Evolutionary conservation across 352 stramenopile genomes (phyloP).

Genomic region (Halophytophthora batemanensis): DNA sequence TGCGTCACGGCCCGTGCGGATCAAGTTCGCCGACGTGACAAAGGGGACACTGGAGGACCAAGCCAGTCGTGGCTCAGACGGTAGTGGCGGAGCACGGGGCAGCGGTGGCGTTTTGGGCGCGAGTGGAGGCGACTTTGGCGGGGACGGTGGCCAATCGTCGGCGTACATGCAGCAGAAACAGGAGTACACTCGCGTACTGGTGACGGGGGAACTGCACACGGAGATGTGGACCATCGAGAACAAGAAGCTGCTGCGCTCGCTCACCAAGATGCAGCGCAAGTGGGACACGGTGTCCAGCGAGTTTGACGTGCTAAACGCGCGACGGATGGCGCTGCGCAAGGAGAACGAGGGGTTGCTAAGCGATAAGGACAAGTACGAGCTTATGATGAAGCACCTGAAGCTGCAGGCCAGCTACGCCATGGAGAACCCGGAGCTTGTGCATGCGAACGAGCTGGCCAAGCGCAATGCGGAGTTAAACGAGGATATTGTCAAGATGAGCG

Average conservation of each 20-base stretch:
- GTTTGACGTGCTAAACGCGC: constrained; percentile 63
- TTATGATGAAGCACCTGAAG: constrained; percentile 85
- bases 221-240: constrained; percentile 87
- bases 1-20: constrained; percentile 64
- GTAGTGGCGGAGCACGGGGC: constrained; percentile 12
- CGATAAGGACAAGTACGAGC: constrained; percentile 70
- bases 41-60: constrained; percentile 75
- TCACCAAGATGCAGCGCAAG: constrained; percentile 58
- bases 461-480: constrained; percentile 77
- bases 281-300: constrained; percentile 68
- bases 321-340: constrained; percentile 57
- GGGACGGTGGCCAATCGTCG: constrained; percentile 31
- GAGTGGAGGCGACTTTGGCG: constrained; percentile 11
- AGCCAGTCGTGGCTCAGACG: constrained; percentile 45
- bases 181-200: constrained; percentile 75
- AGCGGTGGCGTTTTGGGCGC: constrained; percentile 6
- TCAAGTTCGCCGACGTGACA: constrained; percentile 79
- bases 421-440: constrained; percentile 78
- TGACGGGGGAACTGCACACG: constrained; percentile 77
- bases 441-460: constrained; percentile 68
- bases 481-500: constrained; percentile 81
- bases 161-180: constrained; percentile 78
- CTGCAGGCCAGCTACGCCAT: constrained; percentile 64
- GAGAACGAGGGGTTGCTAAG: constrained; percentile 68
- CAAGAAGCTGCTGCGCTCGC: constrained; percentile 68